Percentiles rank a stretch among this genome's conserved stretches.
Conservation (phyloP, 106 monocot genomes). For the Agapanthus africanus region DNA sequence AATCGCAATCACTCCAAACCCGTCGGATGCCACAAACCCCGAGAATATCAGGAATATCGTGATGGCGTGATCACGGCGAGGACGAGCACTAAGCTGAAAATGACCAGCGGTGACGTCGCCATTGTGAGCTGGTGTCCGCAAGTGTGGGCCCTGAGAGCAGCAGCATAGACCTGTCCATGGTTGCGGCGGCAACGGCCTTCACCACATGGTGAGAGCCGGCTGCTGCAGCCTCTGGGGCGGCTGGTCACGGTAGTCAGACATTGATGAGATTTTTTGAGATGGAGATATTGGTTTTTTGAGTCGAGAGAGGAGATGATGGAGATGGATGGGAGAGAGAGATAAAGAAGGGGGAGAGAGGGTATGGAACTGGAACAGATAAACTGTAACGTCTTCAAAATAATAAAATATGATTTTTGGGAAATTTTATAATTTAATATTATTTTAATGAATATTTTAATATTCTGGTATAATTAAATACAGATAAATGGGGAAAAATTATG, state of each 20-base stretch:
- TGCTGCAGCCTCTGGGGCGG: slow-evolving; percentile 20
- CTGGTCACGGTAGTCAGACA: slow-evolving; percentile 18
- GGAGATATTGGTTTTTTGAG: no score
- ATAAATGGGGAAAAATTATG: no score
- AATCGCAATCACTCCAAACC: slow-evolving; percentile 68
- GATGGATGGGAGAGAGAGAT: no score
- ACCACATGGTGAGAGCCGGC: slow-evolving; percentile 18
- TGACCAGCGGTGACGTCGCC: slow-evolving; percentile 57
- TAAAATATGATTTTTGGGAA: no score
- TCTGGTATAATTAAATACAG: no score
- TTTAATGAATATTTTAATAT: no score
- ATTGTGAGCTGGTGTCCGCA: slow-evolving; percentile 56
- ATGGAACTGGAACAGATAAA: no score
- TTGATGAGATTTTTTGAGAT: no score
- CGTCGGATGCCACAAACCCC: slow-evolving; percentile 69
- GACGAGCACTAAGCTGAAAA: slow-evolving; percentile 77
- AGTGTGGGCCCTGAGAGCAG: slow-evolving; percentile 63
- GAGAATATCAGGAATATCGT: slow-evolving; percentile 23
- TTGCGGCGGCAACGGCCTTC: slow-evolving; percentile 39
- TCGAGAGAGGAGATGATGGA: no score
- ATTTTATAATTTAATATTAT: no score
- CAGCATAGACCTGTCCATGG: slow-evolving; percentile 48
- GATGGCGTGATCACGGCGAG: slow-evolving; percentile 57
- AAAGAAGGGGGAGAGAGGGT: no score
- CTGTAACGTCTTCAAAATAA: no score